A percentile compares a stretch with the other conserved stretches of the same genome.
Conservation (phyloP, 2,329 filamentous ascomycete genomes). For the Aureobasidium sp. region DNA sequence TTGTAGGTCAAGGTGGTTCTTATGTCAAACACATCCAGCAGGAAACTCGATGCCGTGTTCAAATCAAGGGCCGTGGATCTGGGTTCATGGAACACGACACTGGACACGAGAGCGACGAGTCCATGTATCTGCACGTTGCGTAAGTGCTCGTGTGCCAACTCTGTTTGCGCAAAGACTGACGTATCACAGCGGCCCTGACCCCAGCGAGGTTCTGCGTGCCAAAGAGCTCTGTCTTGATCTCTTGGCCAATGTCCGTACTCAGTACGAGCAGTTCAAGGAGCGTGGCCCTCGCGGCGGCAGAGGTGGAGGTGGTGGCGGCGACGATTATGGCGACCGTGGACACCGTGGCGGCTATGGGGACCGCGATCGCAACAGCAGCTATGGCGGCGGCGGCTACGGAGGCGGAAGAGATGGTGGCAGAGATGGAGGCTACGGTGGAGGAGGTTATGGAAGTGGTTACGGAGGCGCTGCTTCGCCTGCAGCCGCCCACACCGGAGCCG, state of each 20-base stretch:
- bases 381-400: conserved; percentile 18
- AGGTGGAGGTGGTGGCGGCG: conserved; percentile 30
- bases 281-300: conserved; percentile 43
- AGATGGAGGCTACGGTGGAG: conserved; percentile 16
- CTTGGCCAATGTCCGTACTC: conserved; percentile 72
- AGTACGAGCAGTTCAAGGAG: conserved; percentile 84
- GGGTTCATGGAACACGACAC: conserved; percentile 87
- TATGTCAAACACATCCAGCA: conserved; percentile 98
- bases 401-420: conserved; percentile 22
- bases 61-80: conserved; percentile 94
- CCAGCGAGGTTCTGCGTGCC: conserved; percentile 73
- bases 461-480: conserved; percentile 20
- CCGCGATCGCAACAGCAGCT: conserved; percentile 23
- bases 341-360: conserved; percentile 30
- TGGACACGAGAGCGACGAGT: conserved; percentile 84
- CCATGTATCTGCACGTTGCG: conserved; percentile 96
- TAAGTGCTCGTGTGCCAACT: conserved; percentile 39
- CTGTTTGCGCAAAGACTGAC: neutral
- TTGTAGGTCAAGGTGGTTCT: conserved; percentile 85
- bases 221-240: conserved; percentile 86
- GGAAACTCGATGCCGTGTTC: conserved; percentile 88
- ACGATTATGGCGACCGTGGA: conserved; percentile 33
- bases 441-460: conserved; percentile 13
- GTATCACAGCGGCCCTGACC: conserved; percentile 65
- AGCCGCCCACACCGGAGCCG: conserved; percentile 21